phyloP scores from a whole-genome alignment of 2,329 filamentous ascomycete genomes.

The Colletotrichum sp. region DNA sequence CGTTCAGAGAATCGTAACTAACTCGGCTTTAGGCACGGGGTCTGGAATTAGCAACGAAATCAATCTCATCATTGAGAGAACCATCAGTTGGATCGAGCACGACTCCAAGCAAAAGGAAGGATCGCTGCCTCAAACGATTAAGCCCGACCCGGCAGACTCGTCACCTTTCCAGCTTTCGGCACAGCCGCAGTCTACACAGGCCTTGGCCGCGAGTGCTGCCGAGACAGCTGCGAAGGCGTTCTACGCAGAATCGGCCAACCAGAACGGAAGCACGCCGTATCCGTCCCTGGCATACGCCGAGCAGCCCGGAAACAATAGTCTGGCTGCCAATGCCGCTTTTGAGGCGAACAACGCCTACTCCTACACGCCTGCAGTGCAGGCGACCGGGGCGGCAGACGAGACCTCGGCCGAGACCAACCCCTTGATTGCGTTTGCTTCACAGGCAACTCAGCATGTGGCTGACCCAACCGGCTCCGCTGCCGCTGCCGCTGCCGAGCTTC shows the following conservation, averaged over 20 bases:
- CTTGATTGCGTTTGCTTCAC: conserved; percentile 44
- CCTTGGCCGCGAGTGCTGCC: background rate
- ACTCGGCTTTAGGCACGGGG: conserved; percentile 43
- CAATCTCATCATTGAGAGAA: conserved; percentile 53
- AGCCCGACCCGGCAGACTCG: conserved; percentile 2
- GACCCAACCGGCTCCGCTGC: conserved; percentile 26
- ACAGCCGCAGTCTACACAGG: background rate
- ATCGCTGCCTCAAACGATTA: background rate
- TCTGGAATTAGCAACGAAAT: conserved; percentile 49
- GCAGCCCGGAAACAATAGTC: conserved; percentile 24
- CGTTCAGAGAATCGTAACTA: background rate
- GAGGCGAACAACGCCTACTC: conserved; percentile 12
- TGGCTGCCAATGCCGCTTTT: conserved; percentile 20
- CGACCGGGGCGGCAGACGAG: conserved; percentile 21
- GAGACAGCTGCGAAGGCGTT: conserved; percentile 31
- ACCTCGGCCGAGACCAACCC: conserved; percentile 36
- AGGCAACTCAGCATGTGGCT: conserved; percentile 39
- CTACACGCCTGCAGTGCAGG: conserved; percentile 9
- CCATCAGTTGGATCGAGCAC: conserved; percentile 59
- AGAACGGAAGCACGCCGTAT: conserved; percentile 33
- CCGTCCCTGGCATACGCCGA: conserved; percentile 34
- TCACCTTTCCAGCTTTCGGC: conserved; percentile 3
- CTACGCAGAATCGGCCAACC: conserved; percentile 28
- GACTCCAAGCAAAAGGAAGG: conserved; percentile 32
- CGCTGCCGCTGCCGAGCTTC: conserved; percentile 30